phyloP scores from a whole-genome alignment of 1,284 basidiomycete species.

The Cutaneotrichosporon curvatum region DNA sequence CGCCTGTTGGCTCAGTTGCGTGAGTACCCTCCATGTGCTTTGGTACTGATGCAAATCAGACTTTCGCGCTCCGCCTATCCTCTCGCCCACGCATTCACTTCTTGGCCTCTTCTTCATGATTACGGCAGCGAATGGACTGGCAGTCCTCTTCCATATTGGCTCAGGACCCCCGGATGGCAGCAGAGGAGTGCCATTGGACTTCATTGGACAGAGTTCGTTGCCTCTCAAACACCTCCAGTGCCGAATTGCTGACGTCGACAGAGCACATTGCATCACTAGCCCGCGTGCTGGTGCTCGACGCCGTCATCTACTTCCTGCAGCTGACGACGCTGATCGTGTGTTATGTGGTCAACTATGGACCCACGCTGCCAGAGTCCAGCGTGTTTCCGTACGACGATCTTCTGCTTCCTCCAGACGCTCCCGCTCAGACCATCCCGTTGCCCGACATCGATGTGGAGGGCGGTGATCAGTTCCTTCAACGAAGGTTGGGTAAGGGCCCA shows the following conservation, averaged over 20 bases:
- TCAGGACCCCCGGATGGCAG: constrained; percentile 29
- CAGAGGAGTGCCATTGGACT: constrained; percentile 11
- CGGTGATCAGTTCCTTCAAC: constrained; percentile 15
- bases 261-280: constrained; percentile 30
- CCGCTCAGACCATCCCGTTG: neutral
- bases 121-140: constrained; percentile 25
- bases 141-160: constrained; percentile 28
- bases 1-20: constrained; percentile 33
- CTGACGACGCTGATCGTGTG: constrained; percentile 29
- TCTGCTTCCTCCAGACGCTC: constrained; percentile 25
- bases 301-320: constrained; percentile 34
- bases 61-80: constrained; percentile 29
- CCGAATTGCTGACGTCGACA: neutral
- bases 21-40: constrained; percentile 11
- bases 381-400: constrained; percentile 35
- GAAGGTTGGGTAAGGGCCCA: constrained; percentile 15
- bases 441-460: constrained; percentile 13
- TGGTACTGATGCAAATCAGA: no score
- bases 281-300: constrained; percentile 35
- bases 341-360: constrained; percentile 27
- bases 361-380: constrained; percentile 18
- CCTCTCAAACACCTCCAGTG: neutral
- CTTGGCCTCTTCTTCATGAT: constrained; percentile 27
- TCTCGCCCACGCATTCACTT: constrained; percentile 34
- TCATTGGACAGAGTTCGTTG: neutral